These are phyloP conservation scores for Pseudocercospora eumusae DNA, from an alignment of 2,329 filamentous ascomycete species.

Conservation along the genomic window DNA sequence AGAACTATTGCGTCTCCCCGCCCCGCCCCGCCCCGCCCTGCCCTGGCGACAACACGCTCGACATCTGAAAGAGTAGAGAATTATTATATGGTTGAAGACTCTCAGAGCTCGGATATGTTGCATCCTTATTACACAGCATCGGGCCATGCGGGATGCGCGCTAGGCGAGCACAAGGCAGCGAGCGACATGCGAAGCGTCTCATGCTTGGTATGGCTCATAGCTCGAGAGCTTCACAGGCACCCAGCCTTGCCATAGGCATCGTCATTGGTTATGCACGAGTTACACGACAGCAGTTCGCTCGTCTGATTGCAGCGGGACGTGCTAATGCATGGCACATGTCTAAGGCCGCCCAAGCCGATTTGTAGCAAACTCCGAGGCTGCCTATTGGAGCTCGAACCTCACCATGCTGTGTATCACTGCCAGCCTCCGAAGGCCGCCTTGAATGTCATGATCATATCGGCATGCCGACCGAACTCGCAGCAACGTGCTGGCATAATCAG, in stretches of 20 bases:
- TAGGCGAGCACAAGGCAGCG: conserved; percentile 4
- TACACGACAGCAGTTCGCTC: conserved; percentile 13
- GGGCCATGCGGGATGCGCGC: not conserved
- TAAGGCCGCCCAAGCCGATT: conserved; percentile 14
- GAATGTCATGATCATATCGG: not conserved
- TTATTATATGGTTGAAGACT: not conserved
- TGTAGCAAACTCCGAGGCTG: conserved; percentile 18
- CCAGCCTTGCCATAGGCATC: not conserved
- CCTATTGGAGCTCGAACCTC: conserved; percentile 9
- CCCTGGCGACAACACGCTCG: not conserved
- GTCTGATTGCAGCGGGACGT: conserved; percentile 2
- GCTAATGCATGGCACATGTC: not conserved
- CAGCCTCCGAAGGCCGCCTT: not conserved
- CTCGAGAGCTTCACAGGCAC: conserved; percentile 4
- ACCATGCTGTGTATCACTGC: conserved; percentile 12
- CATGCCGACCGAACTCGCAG: conserved; percentile 8
- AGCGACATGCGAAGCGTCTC: not conserved
- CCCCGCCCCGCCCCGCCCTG: too few relatives aligned
- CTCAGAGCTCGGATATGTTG: not conserved
- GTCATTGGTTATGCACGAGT: conserved; percentile 6
- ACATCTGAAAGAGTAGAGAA: not conserved
- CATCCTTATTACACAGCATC: not conserved
- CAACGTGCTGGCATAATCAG: conserved; percentile 5
- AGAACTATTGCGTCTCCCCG: not conserved
- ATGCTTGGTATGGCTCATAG: conserved; percentile 14